phyloP scores from a whole-genome alignment of 2,329 filamentous ascomycete species.

The Epichloe amarillans region DNA sequence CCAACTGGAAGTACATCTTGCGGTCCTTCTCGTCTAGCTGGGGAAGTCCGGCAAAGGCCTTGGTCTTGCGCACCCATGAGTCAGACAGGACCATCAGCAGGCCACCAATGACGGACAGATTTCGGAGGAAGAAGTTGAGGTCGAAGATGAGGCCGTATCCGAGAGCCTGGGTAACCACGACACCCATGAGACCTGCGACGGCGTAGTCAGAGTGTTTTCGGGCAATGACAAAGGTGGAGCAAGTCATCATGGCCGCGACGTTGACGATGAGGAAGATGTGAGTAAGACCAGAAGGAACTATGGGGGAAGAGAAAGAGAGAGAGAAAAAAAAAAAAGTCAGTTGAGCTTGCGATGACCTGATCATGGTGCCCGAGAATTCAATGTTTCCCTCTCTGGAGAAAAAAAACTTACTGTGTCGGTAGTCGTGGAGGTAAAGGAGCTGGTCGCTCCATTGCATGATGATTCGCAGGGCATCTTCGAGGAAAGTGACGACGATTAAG shows the following conservation, averaged over 20 bases:
- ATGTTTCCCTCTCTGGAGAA: background rate
- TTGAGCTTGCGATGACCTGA: background rate
- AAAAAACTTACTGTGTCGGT: slow-evolving; percentile 68
- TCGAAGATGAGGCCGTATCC: slow-evolving; percentile 98
- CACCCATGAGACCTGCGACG: slow-evolving; percentile 75
- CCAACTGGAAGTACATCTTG: slow-evolving; percentile 99
- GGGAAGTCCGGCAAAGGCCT: slow-evolving; percentile 88
- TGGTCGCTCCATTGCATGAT: slow-evolving; percentile 97
- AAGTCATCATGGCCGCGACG: slow-evolving; percentile 72
- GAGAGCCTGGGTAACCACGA: slow-evolving; percentile 85
- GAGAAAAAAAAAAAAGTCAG: background rate
- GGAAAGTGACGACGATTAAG: slow-evolving; percentile 93
- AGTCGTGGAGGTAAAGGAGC: slow-evolving; percentile 82
- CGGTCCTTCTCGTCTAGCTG: slow-evolving; percentile 96
- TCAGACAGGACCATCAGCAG: slow-evolving; percentile 97
- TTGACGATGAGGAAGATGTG: slow-evolving; percentile 89
- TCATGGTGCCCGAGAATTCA: background rate
- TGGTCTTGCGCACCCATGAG: slow-evolving; percentile 94
- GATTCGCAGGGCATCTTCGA: slow-evolving; percentile 92
- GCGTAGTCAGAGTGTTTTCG: slow-evolving; percentile 90
- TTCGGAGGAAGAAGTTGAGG: slow-evolving; percentile 99
- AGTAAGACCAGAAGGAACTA: slow-evolving; percentile 78
- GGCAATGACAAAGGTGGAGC: slow-evolving; percentile 76
- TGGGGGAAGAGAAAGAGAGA: background rate
- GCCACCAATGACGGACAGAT: slow-evolving; percentile 92